Evolutionary conservation across 352 stramenopile species (phyloP).

Genomic region (Phytophthora foliorum): DNA sequence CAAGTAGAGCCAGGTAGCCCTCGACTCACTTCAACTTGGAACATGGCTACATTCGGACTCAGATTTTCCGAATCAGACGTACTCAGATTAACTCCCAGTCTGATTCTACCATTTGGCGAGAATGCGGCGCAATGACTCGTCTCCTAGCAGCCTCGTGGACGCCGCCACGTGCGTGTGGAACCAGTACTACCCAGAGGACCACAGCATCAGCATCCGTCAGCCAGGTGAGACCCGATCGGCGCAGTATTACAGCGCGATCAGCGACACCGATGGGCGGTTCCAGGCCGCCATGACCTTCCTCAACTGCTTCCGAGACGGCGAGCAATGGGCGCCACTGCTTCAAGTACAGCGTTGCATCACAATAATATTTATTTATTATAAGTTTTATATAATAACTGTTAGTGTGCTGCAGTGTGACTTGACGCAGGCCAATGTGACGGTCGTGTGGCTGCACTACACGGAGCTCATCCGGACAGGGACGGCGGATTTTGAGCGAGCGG

Average conservation of each 20-base stretch:
- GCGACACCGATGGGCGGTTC: slow-evolving; percentile 63
- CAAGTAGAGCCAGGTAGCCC: no score
- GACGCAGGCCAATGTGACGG: slow-evolving; percentile 53
- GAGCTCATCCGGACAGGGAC: slow-evolving; percentile 61
- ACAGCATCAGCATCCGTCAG: slow-evolving; percentile 52
- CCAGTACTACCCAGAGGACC: slow-evolving; percentile 81
- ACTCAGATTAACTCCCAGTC: background rate
- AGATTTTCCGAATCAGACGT: slow-evolving; percentile 1
- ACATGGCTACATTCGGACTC: slow-evolving; percentile 13
- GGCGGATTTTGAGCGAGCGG: slow-evolving; percentile 59
- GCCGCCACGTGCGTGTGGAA: slow-evolving; percentile 79
- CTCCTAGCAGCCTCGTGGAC: slow-evolving; percentile 38
- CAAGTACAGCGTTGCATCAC: slow-evolving; percentile 22
- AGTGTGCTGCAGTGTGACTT: slow-evolving; percentile 54
- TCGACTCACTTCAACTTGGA: no score
- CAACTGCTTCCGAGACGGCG: slow-evolving; percentile 58
- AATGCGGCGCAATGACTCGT: slow-evolving; percentile 27
- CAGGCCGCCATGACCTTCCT: slow-evolving; percentile 67
- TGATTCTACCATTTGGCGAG: background rate
- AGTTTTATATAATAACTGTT: background rate
- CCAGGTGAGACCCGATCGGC: slow-evolving; percentile 53
- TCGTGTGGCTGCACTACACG: slow-evolving; percentile 63
- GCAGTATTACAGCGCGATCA: slow-evolving; percentile 61
- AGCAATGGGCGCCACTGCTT: slow-evolving; percentile 65
- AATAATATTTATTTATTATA: slow-evolving; percentile 3